phyloP scores from a whole-genome alignment of 805 yeast species.

The Zygosaccharomyces gambellarensis region DNA sequence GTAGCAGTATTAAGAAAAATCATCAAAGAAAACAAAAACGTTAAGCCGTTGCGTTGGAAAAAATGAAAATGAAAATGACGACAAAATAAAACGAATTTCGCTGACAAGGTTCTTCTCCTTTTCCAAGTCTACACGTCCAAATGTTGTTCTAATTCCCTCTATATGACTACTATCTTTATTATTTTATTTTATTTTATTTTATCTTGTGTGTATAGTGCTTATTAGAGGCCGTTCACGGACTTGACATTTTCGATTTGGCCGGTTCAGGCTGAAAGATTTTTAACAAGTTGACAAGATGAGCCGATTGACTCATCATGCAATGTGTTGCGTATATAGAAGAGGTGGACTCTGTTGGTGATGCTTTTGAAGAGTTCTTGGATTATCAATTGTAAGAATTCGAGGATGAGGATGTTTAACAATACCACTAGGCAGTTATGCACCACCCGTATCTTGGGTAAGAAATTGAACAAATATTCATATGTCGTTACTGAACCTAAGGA shows the following conservation, averaged over 20 bases:
- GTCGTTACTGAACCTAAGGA: constrained; percentile 87
- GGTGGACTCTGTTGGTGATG: neutral
- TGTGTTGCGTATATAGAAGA: neutral
- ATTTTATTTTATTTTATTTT: neutral
- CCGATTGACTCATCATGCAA: neutral
- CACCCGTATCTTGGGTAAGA: constrained; percentile 31
- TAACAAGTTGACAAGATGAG: neutral
- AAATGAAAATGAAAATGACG: too few relatives aligned
- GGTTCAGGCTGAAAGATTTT: neutral
- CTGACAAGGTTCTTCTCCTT: too few relatives aligned
- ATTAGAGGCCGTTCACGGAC: neutral
- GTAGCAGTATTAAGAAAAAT: neutral
- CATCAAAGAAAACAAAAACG: constrained; percentile 2
- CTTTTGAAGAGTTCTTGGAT: neutral
- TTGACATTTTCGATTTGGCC: neutral
- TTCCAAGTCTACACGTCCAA: too few relatives aligned
- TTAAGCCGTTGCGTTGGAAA: neutral
- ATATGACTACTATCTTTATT: neutral
- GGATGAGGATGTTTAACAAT: constrained; percentile 39
- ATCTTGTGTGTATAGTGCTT: neutral
- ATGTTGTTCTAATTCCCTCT: neutral
- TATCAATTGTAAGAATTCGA: constrained; percentile 32
- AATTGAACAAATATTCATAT: constrained; percentile 70
- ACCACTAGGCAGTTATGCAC: constrained; percentile 26
- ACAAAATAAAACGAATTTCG: too few relatives aligned